Conservation (phyloP, 2,329 filamentous ascomycete species). For the Pseudogymnoascus sp. region DNA sequence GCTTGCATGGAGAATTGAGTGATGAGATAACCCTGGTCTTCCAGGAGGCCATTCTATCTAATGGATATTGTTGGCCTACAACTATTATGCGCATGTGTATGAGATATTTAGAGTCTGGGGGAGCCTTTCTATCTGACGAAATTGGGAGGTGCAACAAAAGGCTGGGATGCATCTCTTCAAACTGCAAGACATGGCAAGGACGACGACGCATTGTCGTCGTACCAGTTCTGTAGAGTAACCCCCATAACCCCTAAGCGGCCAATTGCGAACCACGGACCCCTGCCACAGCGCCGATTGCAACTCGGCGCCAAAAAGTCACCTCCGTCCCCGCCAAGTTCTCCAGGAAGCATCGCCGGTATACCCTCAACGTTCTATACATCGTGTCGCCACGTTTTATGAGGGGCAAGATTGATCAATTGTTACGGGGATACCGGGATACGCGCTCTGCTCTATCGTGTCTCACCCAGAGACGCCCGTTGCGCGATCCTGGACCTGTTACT, state of each 20-base stretch:
- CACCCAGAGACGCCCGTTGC: not conserved
- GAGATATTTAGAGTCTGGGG: not conserved
- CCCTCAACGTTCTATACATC: constrained; percentile 4
- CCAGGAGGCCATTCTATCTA: not conserved
- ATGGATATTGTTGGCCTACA: not conserved
- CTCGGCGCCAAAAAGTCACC: not conserved
- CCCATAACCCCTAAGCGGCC: not conserved
- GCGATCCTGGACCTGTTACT: not conserved
- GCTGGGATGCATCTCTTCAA: constrained; percentile 26
- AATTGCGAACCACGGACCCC: not conserved
- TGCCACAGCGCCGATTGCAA: not conserved
- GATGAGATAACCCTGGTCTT: not conserved
- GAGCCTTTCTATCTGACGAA: not conserved
- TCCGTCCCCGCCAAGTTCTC: constrained; percentile 31
- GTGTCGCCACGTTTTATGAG: constrained; percentile 1
- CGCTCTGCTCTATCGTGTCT: constrained; percentile 2
- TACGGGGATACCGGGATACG: constrained; percentile 5
- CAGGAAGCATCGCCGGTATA: constrained; percentile 39
- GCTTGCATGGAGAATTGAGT: not conserved
- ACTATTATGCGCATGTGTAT: not conserved
- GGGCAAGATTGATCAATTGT: not conserved
- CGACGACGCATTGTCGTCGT: constrained; percentile 14
- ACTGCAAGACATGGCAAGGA: constrained; percentile 18
- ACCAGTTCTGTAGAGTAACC: constrained; percentile 6
- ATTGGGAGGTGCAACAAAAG: constrained; percentile 15